Percentiles rank a stretch among this genome's conserved stretches.
phyloP scores from a whole-genome alignment of 2,329 filamentous ascomycete species.

The Sphaerostilbella broomeana region DNA sequence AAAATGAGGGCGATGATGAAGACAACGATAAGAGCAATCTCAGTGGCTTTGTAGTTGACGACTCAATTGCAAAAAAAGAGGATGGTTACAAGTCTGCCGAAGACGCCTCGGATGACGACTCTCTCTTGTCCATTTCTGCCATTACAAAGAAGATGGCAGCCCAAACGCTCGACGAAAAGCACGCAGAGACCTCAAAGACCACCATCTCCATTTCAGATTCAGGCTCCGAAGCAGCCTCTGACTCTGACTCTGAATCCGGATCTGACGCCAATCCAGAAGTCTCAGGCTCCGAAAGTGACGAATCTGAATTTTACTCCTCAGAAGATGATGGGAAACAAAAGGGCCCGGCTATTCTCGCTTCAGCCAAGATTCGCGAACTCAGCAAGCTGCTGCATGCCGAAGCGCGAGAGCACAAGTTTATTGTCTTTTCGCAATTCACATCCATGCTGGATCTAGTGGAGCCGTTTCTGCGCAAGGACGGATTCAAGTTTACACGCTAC shows the following conservation, averaged over 20 bases:
- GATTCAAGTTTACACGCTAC: slow-evolving; percentile 79
- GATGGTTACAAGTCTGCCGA: slow-evolving; percentile 21
- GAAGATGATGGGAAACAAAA: slow-evolving; percentile 32
- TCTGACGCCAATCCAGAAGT: no score
- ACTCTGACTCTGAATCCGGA: slow-evolving; percentile 13
- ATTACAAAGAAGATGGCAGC: slow-evolving; percentile 32
- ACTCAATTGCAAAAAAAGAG: slow-evolving; percentile 36
- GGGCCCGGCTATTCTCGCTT: slow-evolving; percentile 53
- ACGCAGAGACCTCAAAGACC: not conserved
- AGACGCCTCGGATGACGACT: slow-evolving; percentile 24
- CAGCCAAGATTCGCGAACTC: slow-evolving; percentile 87
- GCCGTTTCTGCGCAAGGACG: slow-evolving; percentile 72
- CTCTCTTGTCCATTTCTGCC: slow-evolving; percentile 29
- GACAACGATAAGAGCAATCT: slow-evolving; percentile 47
- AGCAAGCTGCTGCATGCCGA: slow-evolving; percentile 75
- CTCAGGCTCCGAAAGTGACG: slow-evolving; percentile 27
- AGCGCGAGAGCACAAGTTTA: slow-evolving; percentile 81
- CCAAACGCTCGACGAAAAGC: slow-evolving; percentile 29
- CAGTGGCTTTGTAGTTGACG: slow-evolving; percentile 49
- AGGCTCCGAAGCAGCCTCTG: slow-evolving; percentile 30
- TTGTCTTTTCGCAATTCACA: slow-evolving; percentile 97
- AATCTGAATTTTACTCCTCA: slow-evolving; percentile 34
- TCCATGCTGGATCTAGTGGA: slow-evolving; percentile 96
- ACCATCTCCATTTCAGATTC: slow-evolving; percentile 12
- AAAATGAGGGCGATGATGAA: slow-evolving; percentile 48